These are phyloP conservation scores for Eimeria maxima DNA, from an alignment of 169 alveolate species.

Conservation along the genomic window DNA sequence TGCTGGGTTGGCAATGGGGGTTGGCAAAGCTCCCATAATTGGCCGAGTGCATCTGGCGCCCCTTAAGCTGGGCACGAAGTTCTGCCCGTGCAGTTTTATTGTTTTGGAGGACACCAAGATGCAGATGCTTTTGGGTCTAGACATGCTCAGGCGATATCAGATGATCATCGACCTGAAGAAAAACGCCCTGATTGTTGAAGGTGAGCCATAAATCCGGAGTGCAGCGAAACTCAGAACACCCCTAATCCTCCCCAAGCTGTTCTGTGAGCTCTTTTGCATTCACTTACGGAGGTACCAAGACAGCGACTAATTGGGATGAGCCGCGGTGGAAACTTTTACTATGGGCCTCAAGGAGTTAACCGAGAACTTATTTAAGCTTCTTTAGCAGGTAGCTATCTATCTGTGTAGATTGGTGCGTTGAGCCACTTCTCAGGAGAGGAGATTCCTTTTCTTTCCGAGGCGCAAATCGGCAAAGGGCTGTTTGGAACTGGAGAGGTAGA, in stretches of 20 bases:
- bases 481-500: conserved; percentile 59
- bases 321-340: not conserved
- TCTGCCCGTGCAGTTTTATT: conserved; percentile 94
- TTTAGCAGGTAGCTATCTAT: not conserved
- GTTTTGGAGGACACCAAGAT: conserved; percentile 93
- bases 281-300: not conserved
- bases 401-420: not conserved
- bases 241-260: not conserved
- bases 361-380: not conserved
- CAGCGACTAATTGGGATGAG: not conserved
- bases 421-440: conserved; percentile 85
- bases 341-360: not conserved
- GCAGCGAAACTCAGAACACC: not conserved
- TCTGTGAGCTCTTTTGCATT: not conserved
- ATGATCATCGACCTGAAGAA: conserved; percentile 95
- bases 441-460: conserved; percentile 83
- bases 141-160: conserved; percentile 95
- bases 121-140: conserved; percentile 97
- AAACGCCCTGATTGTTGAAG: conserved; percentile 92
- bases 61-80: conserved; percentile 93
- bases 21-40: conserved; percentile 95
- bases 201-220: conserved; percentile 80
- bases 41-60: conserved; percentile 98
- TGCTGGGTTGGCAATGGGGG: conserved; percentile 97
- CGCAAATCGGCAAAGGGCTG: conserved; percentile 64